These are phyloP conservation scores for Podaxis mareebaensis DNA, from an alignment of 768 basidiomycete genomes.

Conservation along the genomic window DNA sequence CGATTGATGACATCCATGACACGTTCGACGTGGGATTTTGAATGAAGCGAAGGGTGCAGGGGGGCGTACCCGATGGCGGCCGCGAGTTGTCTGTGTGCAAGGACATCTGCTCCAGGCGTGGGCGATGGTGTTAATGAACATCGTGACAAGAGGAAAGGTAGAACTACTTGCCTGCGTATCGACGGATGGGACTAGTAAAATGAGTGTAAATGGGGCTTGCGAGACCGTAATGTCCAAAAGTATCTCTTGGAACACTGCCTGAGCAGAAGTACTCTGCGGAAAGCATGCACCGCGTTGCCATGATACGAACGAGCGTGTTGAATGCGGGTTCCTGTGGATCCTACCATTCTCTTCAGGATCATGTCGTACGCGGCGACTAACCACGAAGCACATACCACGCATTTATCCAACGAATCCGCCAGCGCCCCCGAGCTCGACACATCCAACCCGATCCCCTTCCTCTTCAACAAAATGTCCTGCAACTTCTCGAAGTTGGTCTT, in stretches of 20 bases:
- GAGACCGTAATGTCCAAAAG: conserved; percentile 97
- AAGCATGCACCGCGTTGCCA: conserved; percentile 99
- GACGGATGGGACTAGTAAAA: conserved; percentile 95
- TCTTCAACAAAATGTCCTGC: conserved; percentile 87
- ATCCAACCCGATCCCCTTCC: conserved; percentile 80
- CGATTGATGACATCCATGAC: conserved; percentile 85
- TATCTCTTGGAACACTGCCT: conserved; percentile 88
- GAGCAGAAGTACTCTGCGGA: conserved; percentile 98
- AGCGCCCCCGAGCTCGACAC: conserved; percentile 90
- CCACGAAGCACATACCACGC: conserved; percentile 60
- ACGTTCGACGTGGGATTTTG: conserved; percentile 85
- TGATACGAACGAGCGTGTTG: conserved; percentile 97
- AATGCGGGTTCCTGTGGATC: conserved; percentile 85
- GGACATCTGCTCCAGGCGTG: conserved; percentile 61
- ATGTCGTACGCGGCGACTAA: not conserved
- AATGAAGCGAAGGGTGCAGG: conserved; percentile 86
- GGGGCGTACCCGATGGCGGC: conserved; percentile 85
- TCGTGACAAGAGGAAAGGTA: not conserved
- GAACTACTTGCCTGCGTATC: conserved; percentile 76
- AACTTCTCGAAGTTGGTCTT: conserved; percentile 93
- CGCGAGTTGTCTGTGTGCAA: conserved; percentile 90
- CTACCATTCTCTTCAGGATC: conserved; percentile 36
- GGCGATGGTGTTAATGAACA: not conserved
- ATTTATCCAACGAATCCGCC: conserved; percentile 84
- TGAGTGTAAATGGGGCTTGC: conserved; percentile 97